phyloP scores from a whole-genome alignment of 768 basidiomycete species.

The Suillus subluteus region DNA sequence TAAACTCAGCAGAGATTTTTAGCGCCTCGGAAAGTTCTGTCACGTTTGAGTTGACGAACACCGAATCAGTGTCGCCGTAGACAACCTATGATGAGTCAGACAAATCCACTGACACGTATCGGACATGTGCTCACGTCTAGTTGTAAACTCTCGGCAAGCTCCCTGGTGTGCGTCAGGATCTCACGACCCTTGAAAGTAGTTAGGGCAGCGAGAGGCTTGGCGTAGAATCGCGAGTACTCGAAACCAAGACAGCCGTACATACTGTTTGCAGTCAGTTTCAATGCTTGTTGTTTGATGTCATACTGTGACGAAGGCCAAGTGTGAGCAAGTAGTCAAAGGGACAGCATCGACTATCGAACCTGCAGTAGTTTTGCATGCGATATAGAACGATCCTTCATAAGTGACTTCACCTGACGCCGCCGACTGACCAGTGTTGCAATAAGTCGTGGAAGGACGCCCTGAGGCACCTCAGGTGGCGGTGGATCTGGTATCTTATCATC shows the following conservation, averaged over 20 bases:
- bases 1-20: slow-evolving; percentile 90
- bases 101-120: neutral
- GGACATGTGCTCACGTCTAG: slow-evolving; percentile 73
- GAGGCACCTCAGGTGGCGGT: slow-evolving; percentile 66
- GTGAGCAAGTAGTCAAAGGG: slow-evolving; percentile 5
- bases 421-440: slow-evolving; percentile 96
- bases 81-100: slow-evolving; percentile 67
- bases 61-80: slow-evolving; percentile 98
- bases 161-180: slow-evolving; percentile 91
- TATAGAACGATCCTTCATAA: slow-evolving; percentile 89
- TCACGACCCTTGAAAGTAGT: slow-evolving; percentile 98
- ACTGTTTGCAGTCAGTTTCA: slow-evolving; percentile 98
- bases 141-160: slow-evolving; percentile 86
- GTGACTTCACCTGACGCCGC: slow-evolving; percentile 84
- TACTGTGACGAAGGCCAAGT: slow-evolving; percentile 52
- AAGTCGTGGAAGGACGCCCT: slow-evolving; percentile 94
- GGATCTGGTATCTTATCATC: slow-evolving; percentile 92
- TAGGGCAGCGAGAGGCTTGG: slow-evolving; percentile 93
- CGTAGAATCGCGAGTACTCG: slow-evolving; percentile 95
- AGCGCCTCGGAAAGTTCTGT: slow-evolving; percentile 87
- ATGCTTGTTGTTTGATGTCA: slow-evolving; percentile 95
- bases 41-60: slow-evolving; percentile 96
- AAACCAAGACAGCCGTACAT: slow-evolving; percentile 99
- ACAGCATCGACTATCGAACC: slow-evolving; percentile 45
- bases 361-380: slow-evolving; percentile 80